These are phyloP conservation scores for Fraxinus albicans DNA, from an alignment of 305 asterid genomes.

Conservation along the genomic window DNA sequence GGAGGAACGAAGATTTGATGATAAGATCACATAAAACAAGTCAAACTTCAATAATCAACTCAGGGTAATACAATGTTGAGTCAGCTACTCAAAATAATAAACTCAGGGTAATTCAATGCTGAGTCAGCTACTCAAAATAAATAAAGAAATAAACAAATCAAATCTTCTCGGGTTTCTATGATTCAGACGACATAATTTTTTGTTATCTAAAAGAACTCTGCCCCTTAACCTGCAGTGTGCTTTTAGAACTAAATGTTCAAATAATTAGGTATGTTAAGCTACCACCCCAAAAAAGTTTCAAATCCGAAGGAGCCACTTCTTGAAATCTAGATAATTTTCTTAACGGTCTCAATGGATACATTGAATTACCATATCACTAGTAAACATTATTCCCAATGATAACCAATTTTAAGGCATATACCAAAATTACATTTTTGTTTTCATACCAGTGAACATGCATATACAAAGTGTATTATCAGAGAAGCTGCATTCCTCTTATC, in stretches of 20 bases:
- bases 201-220: neutral
- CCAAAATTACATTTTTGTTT: too few relatives aligned
- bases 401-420: too few relatives aligned
- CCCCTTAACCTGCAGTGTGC: conserved; percentile 13
- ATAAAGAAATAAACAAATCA: neutral
- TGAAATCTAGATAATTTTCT: too few relatives aligned
- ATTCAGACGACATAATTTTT: too few relatives aligned
- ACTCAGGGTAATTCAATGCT: too few relatives aligned
- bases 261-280: too few relatives aligned
- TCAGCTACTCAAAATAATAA: neutral
- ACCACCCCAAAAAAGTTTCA: too few relatives aligned
- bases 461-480: neutral
- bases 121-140: neutral
- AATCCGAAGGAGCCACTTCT: too few relatives aligned
- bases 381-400: too few relatives aligned
- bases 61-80: neutral
- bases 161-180: neutral
- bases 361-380: too few relatives aligned
- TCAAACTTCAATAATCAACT: conserved; percentile 4
- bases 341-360: too few relatives aligned
- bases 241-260: neutral
- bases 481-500: neutral
- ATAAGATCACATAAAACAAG: neutral
- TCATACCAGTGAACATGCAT: too few relatives aligned
- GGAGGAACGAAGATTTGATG: conserved; percentile 19